phyloP scores from a whole-genome alignment of 176 grass and related monocot genomes.

The Bromus sterilis region DNA sequence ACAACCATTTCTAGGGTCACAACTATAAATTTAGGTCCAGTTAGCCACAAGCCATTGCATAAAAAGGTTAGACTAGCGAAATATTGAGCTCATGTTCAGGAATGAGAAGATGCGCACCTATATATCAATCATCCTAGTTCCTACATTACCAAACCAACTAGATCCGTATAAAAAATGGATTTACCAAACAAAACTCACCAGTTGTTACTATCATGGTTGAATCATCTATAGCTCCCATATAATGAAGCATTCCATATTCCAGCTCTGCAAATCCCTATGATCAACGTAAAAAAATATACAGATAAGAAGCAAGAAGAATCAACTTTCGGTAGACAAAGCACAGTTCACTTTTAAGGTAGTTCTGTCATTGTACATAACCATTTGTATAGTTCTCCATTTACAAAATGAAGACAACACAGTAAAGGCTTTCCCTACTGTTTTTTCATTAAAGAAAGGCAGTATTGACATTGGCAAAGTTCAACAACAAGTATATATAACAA shows the following conservation, averaged over 20 bases:
- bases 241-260: conserved; percentile 93
- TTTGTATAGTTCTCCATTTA: not conserved
- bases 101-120: not conserved
- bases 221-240: conserved; percentile 92
- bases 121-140: conserved; percentile 8
- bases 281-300: not conserved
- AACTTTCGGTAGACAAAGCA: not conserved
- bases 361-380: not conserved
- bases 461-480: not conserved
- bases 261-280: conserved; percentile 87
- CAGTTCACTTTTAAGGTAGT: not conserved
- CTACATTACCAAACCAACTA: not conserved
- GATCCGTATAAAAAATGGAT: not conserved
- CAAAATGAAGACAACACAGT: not conserved
- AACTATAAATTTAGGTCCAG: not conserved
- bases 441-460: not conserved
- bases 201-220: conserved; percentile 84
- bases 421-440: not conserved
- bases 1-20: not conserved
- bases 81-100: not conserved
- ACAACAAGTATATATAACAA: not conserved
- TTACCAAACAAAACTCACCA: conserved; percentile 36
- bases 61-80: not conserved
- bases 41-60: conserved; percentile 6
- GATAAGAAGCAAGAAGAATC: not conserved